Evolutionary conservation across 805 yeast genomes (phyloP).

Genomic region (Saccharomycopsis sp.): DNA sequence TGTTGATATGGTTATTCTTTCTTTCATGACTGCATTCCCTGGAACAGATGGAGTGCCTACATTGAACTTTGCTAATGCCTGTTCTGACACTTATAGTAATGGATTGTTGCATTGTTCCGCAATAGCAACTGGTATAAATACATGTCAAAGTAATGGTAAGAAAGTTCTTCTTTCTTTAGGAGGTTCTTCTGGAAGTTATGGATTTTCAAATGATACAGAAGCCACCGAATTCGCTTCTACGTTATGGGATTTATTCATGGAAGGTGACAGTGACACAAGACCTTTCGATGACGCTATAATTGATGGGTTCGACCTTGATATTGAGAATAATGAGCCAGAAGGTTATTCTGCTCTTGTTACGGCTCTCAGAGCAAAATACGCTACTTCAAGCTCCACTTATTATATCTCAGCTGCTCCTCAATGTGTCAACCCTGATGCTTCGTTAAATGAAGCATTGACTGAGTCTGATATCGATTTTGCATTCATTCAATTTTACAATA

Average conservation of each 20-base stretch:
- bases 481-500: slow-evolving; percentile 62
- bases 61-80: slow-evolving; percentile 41
- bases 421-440: slow-evolving; percentile 57
- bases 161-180: slow-evolving; percentile 67
- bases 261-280: slow-evolving; percentile 25
- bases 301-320: slow-evolving; percentile 92
- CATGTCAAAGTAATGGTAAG: slow-evolving; percentile 74
- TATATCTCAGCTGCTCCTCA: slow-evolving; percentile 64
- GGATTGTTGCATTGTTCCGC: slow-evolving; percentile 33
- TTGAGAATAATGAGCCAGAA: slow-evolving; percentile 49
- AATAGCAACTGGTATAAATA: slow-evolving; percentile 60
- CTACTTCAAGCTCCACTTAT: slow-evolving; percentile 38
- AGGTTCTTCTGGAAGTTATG: slow-evolving; percentile 78
- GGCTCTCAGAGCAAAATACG: slow-evolving; percentile 28
- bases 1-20: slow-evolving; percentile 36
- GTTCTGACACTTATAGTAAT: slow-evolving; percentile 21
- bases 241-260: slow-evolving; percentile 58
- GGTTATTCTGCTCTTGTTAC: slow-evolving; percentile 47
- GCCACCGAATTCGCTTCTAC: slow-evolving; percentile 58
- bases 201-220: slow-evolving; percentile 75
- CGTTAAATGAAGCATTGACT: slow-evolving; percentile 34
- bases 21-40: slow-evolving; percentile 38
- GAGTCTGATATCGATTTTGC: slow-evolving; percentile 52
- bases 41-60: slow-evolving; percentile 23
- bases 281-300: slow-evolving; percentile 47